Evolutionary conservation across 2,329 filamentous ascomycete species (phyloP).

Genomic region (Exophiala lecanii-corni): DNA sequence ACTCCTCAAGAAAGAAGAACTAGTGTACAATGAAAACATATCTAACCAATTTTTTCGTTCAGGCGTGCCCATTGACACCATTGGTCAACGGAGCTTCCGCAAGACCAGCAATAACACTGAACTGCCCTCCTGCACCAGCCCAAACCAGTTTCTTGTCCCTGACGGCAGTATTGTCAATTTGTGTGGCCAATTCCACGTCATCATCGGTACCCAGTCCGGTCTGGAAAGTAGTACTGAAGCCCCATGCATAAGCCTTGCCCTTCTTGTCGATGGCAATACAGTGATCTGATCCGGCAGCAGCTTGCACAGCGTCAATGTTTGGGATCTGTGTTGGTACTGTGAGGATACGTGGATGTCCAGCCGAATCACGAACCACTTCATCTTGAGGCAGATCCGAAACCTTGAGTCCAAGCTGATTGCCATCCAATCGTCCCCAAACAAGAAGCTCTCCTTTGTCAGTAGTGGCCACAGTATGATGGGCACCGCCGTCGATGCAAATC

Average conservation of each 20-base stretch:
- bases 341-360: slow-evolving; percentile 66
- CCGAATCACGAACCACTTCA: slow-evolving; percentile 56
- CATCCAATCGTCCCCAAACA: slow-evolving; percentile 58
- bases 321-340: slow-evolving; percentile 59
- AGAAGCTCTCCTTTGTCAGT: slow-evolving; percentile 52
- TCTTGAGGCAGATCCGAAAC: slow-evolving; percentile 52
- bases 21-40: background rate
- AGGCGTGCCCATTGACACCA: slow-evolving; percentile 25
- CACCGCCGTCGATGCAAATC: slow-evolving; percentile 63
- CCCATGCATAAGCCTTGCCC: slow-evolving; percentile 72
- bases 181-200: slow-evolving; percentile 70
- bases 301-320: slow-evolving; percentile 53
- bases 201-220: slow-evolving; percentile 74
- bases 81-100: slow-evolving; percentile 16
- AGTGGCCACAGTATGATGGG: slow-evolving; percentile 66
- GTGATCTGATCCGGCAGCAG: slow-evolving; percentile 67
- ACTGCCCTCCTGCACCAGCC: slow-evolving; percentile 87
- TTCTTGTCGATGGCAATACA: slow-evolving; percentile 64
- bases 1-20: background rate
- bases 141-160: slow-evolving; percentile 68
- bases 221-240: slow-evolving; percentile 75
- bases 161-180: slow-evolving; percentile 80
- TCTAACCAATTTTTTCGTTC: background rate
- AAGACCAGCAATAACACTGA: slow-evolving; percentile 38
- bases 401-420: slow-evolving; percentile 58